These are phyloP conservation scores for Nakazawaea sp. DNA, from an alignment of 805 yeast species.

Conservation along the genomic window DNA sequence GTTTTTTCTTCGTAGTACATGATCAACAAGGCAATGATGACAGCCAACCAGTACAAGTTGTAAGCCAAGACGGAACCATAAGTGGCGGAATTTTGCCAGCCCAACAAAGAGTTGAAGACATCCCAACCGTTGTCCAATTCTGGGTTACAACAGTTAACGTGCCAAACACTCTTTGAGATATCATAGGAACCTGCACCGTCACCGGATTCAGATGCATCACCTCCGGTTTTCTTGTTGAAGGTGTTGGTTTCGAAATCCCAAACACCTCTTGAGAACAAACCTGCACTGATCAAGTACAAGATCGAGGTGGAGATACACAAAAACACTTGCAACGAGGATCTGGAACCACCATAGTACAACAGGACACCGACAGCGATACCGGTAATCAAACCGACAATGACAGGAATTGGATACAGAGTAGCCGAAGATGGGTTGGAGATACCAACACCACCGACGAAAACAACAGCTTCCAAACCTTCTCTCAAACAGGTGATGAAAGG, in stretches of 20 bases:
- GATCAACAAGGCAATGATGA: conserved; percentile 46
- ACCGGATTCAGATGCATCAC: conserved; percentile 92
- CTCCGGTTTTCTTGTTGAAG: conserved; percentile 69
- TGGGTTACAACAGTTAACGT: conserved; percentile 96
- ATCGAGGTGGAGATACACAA: conserved; percentile 83
- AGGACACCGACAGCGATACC: conserved; percentile 68
- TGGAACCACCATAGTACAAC: conserved; percentile 77
- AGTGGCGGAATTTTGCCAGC: conserved; percentile 97
- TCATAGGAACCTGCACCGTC: conserved; percentile 94
- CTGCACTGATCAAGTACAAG: conserved; percentile 85
- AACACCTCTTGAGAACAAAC: conserved; percentile 86
- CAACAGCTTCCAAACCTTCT: conserved; percentile 97
- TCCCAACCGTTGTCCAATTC: conserved; percentile 93
- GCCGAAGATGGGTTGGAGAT: conserved; percentile 49
- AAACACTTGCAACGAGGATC: conserved; percentile 79
- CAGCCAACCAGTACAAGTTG: conserved; percentile 78
- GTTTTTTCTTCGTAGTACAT: conserved; percentile 79
- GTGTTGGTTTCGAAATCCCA: conserved; percentile 78
- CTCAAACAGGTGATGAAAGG: conserved; percentile 89
- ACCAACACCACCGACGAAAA: conserved; percentile 95
- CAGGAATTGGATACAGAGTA: conserved; percentile 88
- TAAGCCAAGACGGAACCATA: conserved; percentile 86
- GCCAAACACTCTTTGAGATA: conserved; percentile 78
- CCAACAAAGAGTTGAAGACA: conserved; percentile 87
- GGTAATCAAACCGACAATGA: conserved; percentile 74